Percentiles rank a stretch among this genome's conserved stretches.
These are phyloP conservation scores for Leonotis leonurus DNA, from an alignment of 257 asterid species.

Conservation along the genomic window DNA sequence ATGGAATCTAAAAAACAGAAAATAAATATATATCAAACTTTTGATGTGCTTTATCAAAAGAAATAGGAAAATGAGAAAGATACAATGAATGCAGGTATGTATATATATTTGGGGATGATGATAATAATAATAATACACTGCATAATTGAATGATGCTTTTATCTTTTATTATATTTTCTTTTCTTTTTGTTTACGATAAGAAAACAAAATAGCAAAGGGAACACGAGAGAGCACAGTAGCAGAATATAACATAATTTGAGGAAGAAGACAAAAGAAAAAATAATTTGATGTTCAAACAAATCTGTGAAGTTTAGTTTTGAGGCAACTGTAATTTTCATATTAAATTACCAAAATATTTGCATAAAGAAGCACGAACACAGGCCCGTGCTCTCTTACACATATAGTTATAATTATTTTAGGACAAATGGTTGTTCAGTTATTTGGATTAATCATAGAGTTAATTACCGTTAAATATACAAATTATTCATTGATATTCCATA, in stretches of 20 bases:
- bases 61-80: no score
- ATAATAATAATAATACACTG: not conserved
- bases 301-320: not conserved
- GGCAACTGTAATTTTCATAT: not conserved
- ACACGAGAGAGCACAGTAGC: conserved; percentile 3
- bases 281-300: not conserved
- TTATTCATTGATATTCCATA: no score
- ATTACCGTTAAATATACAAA: no score
- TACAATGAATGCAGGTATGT: no score
- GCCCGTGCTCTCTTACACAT: conserved; percentile 10
- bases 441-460: no score
- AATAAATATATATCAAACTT: no score
- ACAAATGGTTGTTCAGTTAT: no score
- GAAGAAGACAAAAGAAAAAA: conserved; percentile 1
- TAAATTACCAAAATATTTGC: not conserved
- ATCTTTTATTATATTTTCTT: no score
- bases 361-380: conserved; percentile 6
- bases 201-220: conserved; percentile 8
- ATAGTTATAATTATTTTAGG: no score
- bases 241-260: conserved; percentile 2
- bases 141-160: conserved; percentile 13
- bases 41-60: no score
- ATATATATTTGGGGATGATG: not conserved
- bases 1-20: no score
- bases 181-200: no score